These are phyloP conservation scores for Hymenoscyphus infarciens DNA, from an alignment of 2,329 filamentous ascomycete genomes.

Conservation along the genomic window DNA sequence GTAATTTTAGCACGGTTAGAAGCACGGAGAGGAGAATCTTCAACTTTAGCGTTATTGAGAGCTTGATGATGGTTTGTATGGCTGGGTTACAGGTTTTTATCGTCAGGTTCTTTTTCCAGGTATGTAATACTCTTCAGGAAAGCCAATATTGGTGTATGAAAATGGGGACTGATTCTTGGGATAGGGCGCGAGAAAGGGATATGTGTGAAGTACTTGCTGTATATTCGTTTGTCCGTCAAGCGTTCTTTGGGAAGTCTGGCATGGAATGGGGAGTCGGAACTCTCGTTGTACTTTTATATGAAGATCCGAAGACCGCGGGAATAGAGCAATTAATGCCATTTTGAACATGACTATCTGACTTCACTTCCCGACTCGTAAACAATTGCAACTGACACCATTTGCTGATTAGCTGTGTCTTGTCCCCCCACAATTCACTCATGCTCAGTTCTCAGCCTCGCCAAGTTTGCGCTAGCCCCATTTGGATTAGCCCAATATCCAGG, in stretches of 20 bases:
- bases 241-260: constrained; percentile 10
- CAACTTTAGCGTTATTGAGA: constrained; percentile 95
- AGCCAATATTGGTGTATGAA: constrained; percentile 22
- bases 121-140: constrained; percentile 33
- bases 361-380: not conserved
- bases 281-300: constrained; percentile 25
- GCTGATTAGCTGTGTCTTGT: not conserved
- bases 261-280: constrained; percentile 18
- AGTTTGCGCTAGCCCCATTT: constrained; percentile 15
- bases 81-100: constrained; percentile 95
- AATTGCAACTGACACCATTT: not conserved
- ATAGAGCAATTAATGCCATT: constrained; percentile 12
- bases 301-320: constrained; percentile 13
- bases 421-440: not conserved
- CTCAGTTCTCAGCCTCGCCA: not conserved
- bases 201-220: constrained; percentile 49
- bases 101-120: constrained; percentile 98
- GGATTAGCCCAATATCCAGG: constrained; percentile 10
- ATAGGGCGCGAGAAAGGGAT: constrained; percentile 64
- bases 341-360: not conserved
- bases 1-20: constrained; percentile 96
- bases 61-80: constrained; percentile 89
- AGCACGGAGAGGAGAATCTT: constrained; percentile 95
- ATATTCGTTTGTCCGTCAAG: not conserved
- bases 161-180: constrained; percentile 12